A percentile compares a stretch with the other conserved stretches of the same genome.
Evolutionary conservation across 345 rosid species (phyloP).

Genomic region (Salix suchowensis): DNA sequence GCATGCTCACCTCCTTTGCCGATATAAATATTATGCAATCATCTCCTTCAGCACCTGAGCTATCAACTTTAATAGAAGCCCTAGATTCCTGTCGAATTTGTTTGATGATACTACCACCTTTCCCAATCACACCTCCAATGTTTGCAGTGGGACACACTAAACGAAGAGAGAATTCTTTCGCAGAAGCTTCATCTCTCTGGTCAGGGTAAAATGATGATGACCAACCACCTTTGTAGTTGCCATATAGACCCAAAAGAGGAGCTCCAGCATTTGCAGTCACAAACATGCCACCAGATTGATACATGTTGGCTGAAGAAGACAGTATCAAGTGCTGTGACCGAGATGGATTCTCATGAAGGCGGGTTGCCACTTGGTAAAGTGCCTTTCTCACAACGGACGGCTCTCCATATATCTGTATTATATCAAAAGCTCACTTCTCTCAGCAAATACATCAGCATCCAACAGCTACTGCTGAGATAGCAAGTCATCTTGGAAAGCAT

Average conservation of each 20-base stretch:
- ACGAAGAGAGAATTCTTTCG: conserved; percentile 29
- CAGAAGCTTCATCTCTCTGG: conserved; percentile 26
- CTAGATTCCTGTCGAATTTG: conserved; percentile 36
- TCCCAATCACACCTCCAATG: conserved; percentile 33
- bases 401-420: conserved; percentile 28
- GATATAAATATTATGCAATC: conserved; percentile 35
- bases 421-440: neutral
- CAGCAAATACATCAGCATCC: neutral
- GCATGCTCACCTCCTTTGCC: conserved; percentile 26
- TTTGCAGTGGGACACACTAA: conserved; percentile 28
- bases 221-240: conserved; percentile 29
- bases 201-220: conserved; percentile 21
- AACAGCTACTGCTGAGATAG: neutral
- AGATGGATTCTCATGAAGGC: conserved; percentile 35
- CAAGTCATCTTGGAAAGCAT: neutral
- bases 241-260: conserved; percentile 23
- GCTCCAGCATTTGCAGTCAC: conserved; percentile 20
- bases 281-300: conserved; percentile 26
- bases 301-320: conserved; percentile 21
- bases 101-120: conserved; percentile 27
- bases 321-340: conserved; percentile 29
- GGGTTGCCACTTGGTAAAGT: conserved; percentile 26
- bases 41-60: conserved; percentile 33
- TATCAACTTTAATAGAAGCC: conserved; percentile 34
- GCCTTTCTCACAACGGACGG: conserved; percentile 26